Evolutionary conservation across 169 alveolate species (phyloP), one percentile per base, ranked within the genome.

Genomic region (Eimeria necatrix): DNA sequence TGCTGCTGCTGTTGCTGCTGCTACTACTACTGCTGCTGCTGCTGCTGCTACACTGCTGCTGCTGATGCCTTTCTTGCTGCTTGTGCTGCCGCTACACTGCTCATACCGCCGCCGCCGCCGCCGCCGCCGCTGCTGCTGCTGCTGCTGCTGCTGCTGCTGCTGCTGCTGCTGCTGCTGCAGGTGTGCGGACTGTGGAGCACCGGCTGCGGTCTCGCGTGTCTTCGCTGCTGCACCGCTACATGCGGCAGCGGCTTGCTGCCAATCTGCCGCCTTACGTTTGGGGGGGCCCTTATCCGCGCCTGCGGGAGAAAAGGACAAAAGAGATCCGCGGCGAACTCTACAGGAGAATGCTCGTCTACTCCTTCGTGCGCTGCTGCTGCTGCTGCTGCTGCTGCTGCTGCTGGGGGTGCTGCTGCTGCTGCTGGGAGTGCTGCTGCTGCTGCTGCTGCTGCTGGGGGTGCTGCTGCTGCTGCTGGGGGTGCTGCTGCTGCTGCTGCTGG

Each of bases 121-220:
- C 20, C 2, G 20, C 68, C 2, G 20, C 22, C 2, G 12, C 68
- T 10, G 68, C 68, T 56, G 68, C 9, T 68, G 78, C 20, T 18
- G 12, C 20, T 56, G 20, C 68, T 56, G 20, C 22, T 18, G 12
- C 68, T 10, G 68, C 68, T 56, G 68, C 9, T 68, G 78, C 32
- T 68, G 78, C 56, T 70, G 26, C 51, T 41, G 53, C 76, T 64
- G 73, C 41, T 9, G 24, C 52, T 20, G 14, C 91, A 64, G 98
- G 98, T 89, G 96, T 76, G 59, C 83, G 97, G 41, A 88, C 97
- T 4, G 56, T 96, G 71, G 97, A 96, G 85, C 96, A 95, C 7
- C 95, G 95, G 91, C 90, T 96, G 26, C 83, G 97, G 60, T 94
- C 95, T 74, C 88, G 97, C 7, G 49, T 96, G 76, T 95, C 95